Evolutionary conservation across 805 yeast genomes (phyloP), one percentile per base, ranked within the genome.

Genomic region (Spathaspora gorwiae): DNA sequence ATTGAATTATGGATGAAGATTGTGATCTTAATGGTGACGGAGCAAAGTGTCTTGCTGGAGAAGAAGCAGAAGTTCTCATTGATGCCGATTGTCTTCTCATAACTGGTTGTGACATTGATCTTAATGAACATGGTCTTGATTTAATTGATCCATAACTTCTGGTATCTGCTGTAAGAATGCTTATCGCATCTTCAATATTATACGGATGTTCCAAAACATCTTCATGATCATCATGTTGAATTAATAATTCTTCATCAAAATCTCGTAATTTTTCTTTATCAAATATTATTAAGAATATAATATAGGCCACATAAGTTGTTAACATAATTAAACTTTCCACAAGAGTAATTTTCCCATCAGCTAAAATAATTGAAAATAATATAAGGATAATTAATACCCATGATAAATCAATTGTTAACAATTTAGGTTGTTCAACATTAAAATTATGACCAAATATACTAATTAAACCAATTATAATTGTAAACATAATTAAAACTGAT

Each of bases 391-490:
- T 46, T 12, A 64, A 46, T 5, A 67, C 61, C 61, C 66, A 65
- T 5, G 53, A 39, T 39, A 68, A 57, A 38, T 67, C 71, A 26
- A 56, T 43, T 9, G 62, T 8, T 7, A 65, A 37, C 11, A 51
- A 42, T 26, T 49, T 52, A 33, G 50, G 53, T 39, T 55, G 47
- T 6, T 31, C 42, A 1, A 66, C 52, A n/a, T 48, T 39, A 40
- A 62, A 60, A 6, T 70, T 66, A 7, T 47, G 47, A 40, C 45
- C 27, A 43, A 54, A 29, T 46, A 49, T 8, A 50, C 64, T 47
- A 11, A 70, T 70, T 6, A 59, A 27, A 0, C 74, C 74, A n/a
- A 70, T 53, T 1, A 66, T 57, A 1, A 70, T 47, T 1, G 68
- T 60, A 42, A 67, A 59, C 36, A 64, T 58, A 10, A 70, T 61